phyloP scores from a whole-genome alignment of 2,329 filamentous ascomycete genomes.

The Fusarium goolgardi region DNA sequence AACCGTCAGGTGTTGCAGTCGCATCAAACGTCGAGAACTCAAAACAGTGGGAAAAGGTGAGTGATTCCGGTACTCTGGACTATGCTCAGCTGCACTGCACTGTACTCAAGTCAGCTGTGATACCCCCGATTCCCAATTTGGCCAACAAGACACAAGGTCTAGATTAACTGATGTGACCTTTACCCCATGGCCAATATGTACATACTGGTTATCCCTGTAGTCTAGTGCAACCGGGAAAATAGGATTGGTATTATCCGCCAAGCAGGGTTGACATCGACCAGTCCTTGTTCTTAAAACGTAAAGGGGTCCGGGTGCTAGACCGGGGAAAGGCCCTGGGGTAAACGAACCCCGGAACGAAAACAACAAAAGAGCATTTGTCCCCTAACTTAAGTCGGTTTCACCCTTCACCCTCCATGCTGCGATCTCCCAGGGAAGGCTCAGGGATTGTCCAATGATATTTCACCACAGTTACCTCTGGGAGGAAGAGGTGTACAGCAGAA shows the following conservation, averaged over 20 bases:
- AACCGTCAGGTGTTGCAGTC: background rate
- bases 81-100: background rate
- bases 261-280: slow-evolving; percentile 16
- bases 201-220: slow-evolving; percentile 26
- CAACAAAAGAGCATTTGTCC: background rate
- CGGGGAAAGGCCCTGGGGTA: slow-evolving; percentile 18
- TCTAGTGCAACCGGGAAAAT: slow-evolving; percentile 46
- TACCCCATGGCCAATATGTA: slow-evolving; percentile 4
- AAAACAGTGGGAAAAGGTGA: background rate
- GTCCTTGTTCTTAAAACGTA: slow-evolving; percentile 34
- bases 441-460: slow-evolving; percentile 16
- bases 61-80: background rate
- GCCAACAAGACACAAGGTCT: slow-evolving; percentile 5
- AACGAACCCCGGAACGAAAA: slow-evolving; percentile 17
- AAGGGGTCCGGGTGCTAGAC: slow-evolving; percentile 32
- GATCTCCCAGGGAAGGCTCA: slow-evolving; percentile 1
- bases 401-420: slow-evolving; percentile 4
- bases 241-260: slow-evolving; percentile 41
- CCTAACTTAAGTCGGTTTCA: slow-evolving; percentile 12
- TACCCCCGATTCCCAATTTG: slow-evolving; percentile 4
- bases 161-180: slow-evolving; percentile 10
- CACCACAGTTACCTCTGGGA: background rate
- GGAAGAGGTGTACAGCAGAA: slow-evolving; percentile 7
- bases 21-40: too few relatives aligned
- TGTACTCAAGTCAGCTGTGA: background rate